Conservation (phyloP, 768 basidiomycete genomes). For the Boletus sensibilis region DNA sequence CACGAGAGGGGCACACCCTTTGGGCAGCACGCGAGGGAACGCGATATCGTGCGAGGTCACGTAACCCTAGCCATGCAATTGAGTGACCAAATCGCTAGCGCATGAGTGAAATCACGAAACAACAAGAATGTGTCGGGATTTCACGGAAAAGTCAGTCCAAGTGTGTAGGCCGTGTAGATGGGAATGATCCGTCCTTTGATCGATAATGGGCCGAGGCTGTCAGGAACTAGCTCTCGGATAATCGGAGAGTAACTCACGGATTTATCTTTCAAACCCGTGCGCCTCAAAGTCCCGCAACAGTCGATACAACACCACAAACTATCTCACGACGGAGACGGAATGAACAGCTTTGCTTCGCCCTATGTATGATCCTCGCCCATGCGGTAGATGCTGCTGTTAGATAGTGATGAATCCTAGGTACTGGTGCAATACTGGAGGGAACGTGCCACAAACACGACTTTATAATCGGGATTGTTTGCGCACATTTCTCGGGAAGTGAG, state of each 20-base stretch:
- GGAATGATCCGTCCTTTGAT: not conserved
- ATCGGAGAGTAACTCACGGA: not conserved
- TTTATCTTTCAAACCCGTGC: not conserved
- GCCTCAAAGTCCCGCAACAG: not conserved
- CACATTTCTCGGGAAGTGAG: not conserved
- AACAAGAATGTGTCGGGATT: not conserved
- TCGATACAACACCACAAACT: not conserved
- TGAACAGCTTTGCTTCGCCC: not conserved
- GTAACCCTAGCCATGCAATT: not conserved
- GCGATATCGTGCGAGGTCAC: not conserved
- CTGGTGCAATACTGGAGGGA: not conserved
- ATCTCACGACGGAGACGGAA: not conserved
- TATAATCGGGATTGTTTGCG: not conserved
- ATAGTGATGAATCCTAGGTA: not conserved
- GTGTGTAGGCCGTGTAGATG: not conserved
- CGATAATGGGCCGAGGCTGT: not conserved
- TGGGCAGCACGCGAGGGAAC: not conserved
- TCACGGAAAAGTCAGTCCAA: too few species aligned
- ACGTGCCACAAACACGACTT: not conserved
- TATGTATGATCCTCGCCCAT: not conserved
- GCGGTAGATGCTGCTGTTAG: not conserved
- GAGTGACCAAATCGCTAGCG: not conserved
- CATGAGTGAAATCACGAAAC: not conserved
- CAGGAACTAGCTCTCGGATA: not conserved
- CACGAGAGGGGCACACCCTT: not conserved